Percentiles rank a stretch among this genome's conserved stretches.
phyloP scores from a whole-genome alignment of 2,329 filamentous ascomycete genomes.

The Neonectria hederae region DNA sequence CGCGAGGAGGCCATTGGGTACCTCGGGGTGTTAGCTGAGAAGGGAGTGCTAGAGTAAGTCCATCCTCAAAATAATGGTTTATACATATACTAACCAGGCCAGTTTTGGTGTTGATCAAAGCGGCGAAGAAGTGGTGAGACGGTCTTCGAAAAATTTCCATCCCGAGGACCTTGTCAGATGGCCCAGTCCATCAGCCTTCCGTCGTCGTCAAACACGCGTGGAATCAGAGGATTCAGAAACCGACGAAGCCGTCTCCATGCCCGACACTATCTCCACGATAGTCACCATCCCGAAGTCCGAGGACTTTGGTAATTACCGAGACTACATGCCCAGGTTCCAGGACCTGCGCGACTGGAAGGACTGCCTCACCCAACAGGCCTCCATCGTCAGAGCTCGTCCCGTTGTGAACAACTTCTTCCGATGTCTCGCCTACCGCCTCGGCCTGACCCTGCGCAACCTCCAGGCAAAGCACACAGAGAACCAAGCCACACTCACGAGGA shows the following conservation, averaged over 20 bases:
- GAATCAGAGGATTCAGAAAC: not conserved
- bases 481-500: constrained; percentile 19
- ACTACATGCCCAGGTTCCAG: constrained; percentile 29
- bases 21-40: constrained; percentile 7
- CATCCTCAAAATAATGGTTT: not conserved
- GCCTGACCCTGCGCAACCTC: constrained; percentile 44
- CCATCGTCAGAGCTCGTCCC: not conserved
- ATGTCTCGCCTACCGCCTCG: constrained; percentile 52
- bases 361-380: not conserved
- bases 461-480: constrained; percentile 15
- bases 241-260: constrained; percentile 14
- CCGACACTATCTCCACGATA: constrained; percentile 27
- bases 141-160: constrained; percentile 19
- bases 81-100: constrained; percentile 25
- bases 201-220: not conserved
- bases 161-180: constrained; percentile 38
- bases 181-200: constrained; percentile 2
- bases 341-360: constrained; percentile 9
- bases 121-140: not conserved
- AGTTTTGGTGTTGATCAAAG: constrained; percentile 10
- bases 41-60: constrained; percentile 29
- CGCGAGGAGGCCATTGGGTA: constrained; percentile 29
- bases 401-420: constrained; percentile 31
- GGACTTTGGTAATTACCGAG: constrained; percentile 23
- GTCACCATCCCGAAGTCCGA: constrained; percentile 20